Percentiles rank a stretch among this genome's conserved stretches.
Conservation (phyloP, 208 protist genomes). For the Trypanosoma cruzi region DNA sequence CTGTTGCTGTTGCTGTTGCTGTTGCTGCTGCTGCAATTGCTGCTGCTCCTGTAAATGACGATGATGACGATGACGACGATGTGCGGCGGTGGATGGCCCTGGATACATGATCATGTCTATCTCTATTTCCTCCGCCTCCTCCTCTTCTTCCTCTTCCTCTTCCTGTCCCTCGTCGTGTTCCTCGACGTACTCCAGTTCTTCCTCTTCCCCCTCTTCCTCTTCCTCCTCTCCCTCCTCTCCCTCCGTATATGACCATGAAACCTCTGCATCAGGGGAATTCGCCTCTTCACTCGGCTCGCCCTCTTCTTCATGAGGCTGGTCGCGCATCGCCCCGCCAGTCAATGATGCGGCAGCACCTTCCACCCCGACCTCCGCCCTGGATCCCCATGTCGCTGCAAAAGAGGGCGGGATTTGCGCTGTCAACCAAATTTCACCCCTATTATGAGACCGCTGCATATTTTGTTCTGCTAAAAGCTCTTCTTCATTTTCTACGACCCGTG, state of each 20-base stretch:
- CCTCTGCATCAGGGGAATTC: not conserved
- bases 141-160: slow-evolving; percentile 23
- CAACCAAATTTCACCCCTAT: no score
- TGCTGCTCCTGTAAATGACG: no score
- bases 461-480: not conserved
- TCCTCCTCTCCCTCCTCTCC: slow-evolving; percentile 19
- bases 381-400: not conserved
- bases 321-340: no score
- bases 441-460: no score
- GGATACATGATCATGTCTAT: not conserved
- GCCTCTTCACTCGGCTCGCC: not conserved
- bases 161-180: not conserved
- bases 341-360: no score
- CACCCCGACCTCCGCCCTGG: not conserved
- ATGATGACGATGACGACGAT: no score
- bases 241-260: not conserved
- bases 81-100: not conserved
- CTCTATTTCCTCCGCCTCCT: no score
- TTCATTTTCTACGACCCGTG: not conserved
- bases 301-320: not conserved
- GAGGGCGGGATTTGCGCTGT: not conserved
- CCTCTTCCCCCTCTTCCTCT: slow-evolving; percentile 8
- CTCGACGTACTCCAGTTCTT: not conserved
- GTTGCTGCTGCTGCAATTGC: no score
- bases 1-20: not conserved